Evolutionary conservation across 768 basidiomycete species (phyloP).

Genomic region (Tephrocybe sp.): DNA sequence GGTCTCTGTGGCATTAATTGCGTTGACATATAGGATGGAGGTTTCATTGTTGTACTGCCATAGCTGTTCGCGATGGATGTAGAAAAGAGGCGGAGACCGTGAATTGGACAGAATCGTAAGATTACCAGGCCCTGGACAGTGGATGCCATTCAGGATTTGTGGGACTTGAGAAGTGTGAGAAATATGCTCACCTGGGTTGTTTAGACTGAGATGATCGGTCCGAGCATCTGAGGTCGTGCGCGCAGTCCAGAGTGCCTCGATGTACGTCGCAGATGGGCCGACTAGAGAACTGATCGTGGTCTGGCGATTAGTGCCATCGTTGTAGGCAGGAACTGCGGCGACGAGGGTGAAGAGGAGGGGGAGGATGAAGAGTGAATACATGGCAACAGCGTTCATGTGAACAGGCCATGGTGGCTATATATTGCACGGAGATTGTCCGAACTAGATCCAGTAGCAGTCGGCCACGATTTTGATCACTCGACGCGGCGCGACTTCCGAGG

Average conservation of each 20-base stretch:
- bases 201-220: constrained; percentile 30
- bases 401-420: not conserved
- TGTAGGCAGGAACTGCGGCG: constrained; percentile 38
- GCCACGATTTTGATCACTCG: not conserved
- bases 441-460: constrained; percentile 5
- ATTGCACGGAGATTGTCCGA: constrained; percentile 21
- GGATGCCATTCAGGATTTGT: not conserved
- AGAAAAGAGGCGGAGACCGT: constrained; percentile 45
- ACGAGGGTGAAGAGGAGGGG: constrained; percentile 24
- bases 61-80: constrained; percentile 48
- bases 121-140: constrained; percentile 47
- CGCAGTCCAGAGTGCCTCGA: constrained; percentile 33
- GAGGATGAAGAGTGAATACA: constrained; percentile 18
- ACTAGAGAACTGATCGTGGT: constrained; percentile 40
- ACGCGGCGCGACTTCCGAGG: constrained; percentile 4
- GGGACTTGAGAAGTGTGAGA: not conserved
- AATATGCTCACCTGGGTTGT: constrained; percentile 28
- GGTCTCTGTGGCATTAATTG: constrained; percentile 46
- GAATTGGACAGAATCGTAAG: constrained; percentile 38
- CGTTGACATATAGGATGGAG: constrained; percentile 51
- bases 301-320: constrained; percentile 33
- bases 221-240: constrained; percentile 13
- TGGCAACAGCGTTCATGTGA: not conserved
- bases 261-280: constrained; percentile 35
- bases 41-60: constrained; percentile 56